phyloP scores from a whole-genome alignment of 768 basidiomycete species.

The Termitomyces sp. region DNA sequence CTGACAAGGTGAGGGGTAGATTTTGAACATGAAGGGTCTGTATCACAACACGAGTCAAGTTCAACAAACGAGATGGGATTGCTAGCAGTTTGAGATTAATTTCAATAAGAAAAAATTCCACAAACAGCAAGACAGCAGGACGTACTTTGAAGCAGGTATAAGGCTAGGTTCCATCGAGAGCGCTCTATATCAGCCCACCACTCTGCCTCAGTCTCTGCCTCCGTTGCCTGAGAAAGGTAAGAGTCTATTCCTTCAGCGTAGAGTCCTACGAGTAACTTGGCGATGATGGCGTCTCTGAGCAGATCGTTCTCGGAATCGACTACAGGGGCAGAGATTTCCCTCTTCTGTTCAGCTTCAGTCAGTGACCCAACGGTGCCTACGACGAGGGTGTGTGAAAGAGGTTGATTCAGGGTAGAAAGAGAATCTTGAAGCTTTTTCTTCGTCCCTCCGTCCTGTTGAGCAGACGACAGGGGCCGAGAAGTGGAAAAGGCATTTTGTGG shows the following conservation, averaged over 20 bases:
- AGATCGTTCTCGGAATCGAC: slow-evolving; percentile 29
- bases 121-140: slow-evolving; percentile 22
- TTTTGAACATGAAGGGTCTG: slow-evolving; percentile 36
- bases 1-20: slow-evolving; percentile 40
- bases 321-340: background rate
- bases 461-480: background rate
- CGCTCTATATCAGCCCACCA: slow-evolving; percentile 81
- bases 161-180: slow-evolving; percentile 47
- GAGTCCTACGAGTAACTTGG: slow-evolving; percentile 47
- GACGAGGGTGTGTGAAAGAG: slow-evolving; percentile 20
- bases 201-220: slow-evolving; percentile 70
- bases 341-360: slow-evolving; percentile 21
- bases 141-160: slow-evolving; percentile 80
- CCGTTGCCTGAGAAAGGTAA: slow-evolving; percentile 60
- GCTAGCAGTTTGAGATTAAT: slow-evolving; percentile 26
- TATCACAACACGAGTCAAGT: slow-evolving; percentile 33
- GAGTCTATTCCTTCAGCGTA: slow-evolving; percentile 64
- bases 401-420: slow-evolving; percentile 30
- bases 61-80: slow-evolving; percentile 36
- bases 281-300: slow-evolving; percentile 39
- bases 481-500: slow-evolving; percentile 12
- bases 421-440: slow-evolving; percentile 33
- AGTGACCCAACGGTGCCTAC: slow-evolving; percentile 21
- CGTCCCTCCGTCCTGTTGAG: slow-evolving; percentile 7
- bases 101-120: background rate